Base-by-base conservation (phyloP, 2,329 filamentous ascomycete genomes). In the Epichloe elymi region DNA sequence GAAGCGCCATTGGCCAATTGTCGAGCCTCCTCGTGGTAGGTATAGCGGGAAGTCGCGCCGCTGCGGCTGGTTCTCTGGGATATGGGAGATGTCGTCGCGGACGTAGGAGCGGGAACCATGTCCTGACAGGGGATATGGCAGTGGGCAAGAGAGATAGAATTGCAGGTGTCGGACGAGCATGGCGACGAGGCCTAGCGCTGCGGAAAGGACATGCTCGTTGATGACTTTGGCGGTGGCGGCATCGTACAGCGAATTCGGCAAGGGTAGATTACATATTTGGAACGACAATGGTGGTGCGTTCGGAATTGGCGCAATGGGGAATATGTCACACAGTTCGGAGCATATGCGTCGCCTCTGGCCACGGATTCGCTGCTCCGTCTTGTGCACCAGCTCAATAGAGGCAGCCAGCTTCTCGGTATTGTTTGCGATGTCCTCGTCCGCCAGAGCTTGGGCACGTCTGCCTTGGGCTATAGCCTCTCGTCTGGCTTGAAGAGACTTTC, bases 341-440 rank as follows among this genome's bases (percentile, higher is more conserved):
- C 88, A 90, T 51, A 97, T 87, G 37, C 93, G 84, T 14, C 90
- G 81, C 20, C 90, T 80, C 65, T 97, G 93, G n/a, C 86, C 88
- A 52, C 77, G 80, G n/a, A 88, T 85, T 19, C 82, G 79, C 48
- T 84, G 80, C 41, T 74, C 73, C 0, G 78, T 82, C 46, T 74
- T 67, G 4, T 73, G 70, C 1, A 85, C 66, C 1, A 83, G 70
- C 5, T 71, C 66, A 37, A 73, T 73, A 12, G 79, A 81, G 1
- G 76, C 69, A 0, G 69, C 63, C 35, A 91, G 70, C 56, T 82
- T 79, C 36, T 77, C 70, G 46, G 72, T 70, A 7, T 80, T 83
- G 55, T 81, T 74, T 12, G 73, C 68, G 6, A 93, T 77, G 57
- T 87, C 80, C 6, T 71, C 70, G 3, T 77, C 73, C 0, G 79